Evolutionary conservation across 441 rosid species (phyloP).

Genomic region (Kokia cookei): DNA sequence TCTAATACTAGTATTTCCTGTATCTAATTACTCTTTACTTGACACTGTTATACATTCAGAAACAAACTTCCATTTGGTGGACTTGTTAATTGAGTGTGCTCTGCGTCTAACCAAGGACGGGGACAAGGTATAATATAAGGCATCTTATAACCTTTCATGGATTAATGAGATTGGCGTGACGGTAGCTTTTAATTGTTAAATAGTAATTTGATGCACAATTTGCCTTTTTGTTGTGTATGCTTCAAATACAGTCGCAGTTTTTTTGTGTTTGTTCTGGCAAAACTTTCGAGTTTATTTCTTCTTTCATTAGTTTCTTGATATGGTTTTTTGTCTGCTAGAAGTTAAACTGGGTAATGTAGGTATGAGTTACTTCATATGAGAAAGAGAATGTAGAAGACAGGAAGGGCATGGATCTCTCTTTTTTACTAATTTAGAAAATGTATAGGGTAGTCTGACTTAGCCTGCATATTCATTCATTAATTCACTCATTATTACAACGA

Average conservation of each 20-base stretch:
- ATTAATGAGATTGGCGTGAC: background rate
- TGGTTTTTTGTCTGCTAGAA: background rate
- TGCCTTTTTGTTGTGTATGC: background rate
- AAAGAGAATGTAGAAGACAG: background rate
- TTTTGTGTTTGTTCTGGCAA: background rate
- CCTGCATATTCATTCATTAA: background rate
- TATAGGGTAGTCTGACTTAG: background rate
- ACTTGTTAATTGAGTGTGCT: constrained; percentile 61
- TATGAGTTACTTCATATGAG: background rate
- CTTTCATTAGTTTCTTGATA: background rate
- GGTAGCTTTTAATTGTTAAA: background rate
- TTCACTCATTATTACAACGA: background rate
- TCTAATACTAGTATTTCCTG: constrained; percentile 6
- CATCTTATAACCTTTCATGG: background rate
- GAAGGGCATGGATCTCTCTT: background rate
- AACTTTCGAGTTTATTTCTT: background rate
- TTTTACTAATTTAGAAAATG: background rate
- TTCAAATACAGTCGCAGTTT: background rate
- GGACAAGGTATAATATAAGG: constrained; percentile 65
- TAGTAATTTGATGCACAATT: background rate
- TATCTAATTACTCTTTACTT: constrained; percentile 6
- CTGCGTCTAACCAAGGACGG: constrained; percentile 76
- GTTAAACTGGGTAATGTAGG: background rate
- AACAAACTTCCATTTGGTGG: constrained; percentile 27
- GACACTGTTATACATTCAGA: constrained; percentile 29